Percentiles rank a stretch among this genome's conserved stretches.
These are phyloP conservation scores for Termitomyces sp. DNA, from an alignment of 768 basidiomycete genomes.

Conservation along the genomic window DNA sequence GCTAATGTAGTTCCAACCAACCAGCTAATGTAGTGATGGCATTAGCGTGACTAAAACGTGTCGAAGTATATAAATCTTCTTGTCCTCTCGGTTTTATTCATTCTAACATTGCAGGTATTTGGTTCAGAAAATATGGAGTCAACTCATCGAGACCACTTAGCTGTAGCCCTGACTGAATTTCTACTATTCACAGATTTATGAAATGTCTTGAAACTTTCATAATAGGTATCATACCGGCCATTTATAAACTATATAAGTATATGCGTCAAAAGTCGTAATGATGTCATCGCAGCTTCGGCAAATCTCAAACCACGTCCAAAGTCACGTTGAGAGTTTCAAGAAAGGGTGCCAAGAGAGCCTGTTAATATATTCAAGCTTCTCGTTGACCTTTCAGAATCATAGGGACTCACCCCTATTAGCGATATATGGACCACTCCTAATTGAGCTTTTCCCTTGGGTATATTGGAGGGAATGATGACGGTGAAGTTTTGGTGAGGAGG, in stretches of 20 bases:
- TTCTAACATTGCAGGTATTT: no score
- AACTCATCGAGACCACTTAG: no score
- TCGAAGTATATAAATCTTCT: no score
- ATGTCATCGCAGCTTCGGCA: not conserved
- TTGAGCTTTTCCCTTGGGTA: slow-evolving; percentile 25
- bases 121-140: no score
- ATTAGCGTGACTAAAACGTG: no score
- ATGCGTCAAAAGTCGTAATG: slow-evolving; percentile 16
- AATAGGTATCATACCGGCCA: no score
- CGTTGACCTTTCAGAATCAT: not conserved
- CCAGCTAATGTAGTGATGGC: no score
- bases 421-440: slow-evolving; percentile 31
- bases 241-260: not conserved
- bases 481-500: slow-evolving; percentile 41
- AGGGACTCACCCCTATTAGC: slow-evolving; percentile 33
- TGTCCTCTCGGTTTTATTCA: no score
- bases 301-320: slow-evolving; percentile 18
- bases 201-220: no score
- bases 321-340: slow-evolving; percentile 28
- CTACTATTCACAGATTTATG: no score
- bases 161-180: no score
- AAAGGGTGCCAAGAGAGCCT: slow-evolving; percentile 27
- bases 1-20: no score
- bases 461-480: slow-evolving; percentile 28
- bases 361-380: not conserved